These are phyloP conservation scores for Hypoxylon lienhwacheense DNA, from an alignment of 495 filamentous ascomycete species.

Conservation along the genomic window DNA sequence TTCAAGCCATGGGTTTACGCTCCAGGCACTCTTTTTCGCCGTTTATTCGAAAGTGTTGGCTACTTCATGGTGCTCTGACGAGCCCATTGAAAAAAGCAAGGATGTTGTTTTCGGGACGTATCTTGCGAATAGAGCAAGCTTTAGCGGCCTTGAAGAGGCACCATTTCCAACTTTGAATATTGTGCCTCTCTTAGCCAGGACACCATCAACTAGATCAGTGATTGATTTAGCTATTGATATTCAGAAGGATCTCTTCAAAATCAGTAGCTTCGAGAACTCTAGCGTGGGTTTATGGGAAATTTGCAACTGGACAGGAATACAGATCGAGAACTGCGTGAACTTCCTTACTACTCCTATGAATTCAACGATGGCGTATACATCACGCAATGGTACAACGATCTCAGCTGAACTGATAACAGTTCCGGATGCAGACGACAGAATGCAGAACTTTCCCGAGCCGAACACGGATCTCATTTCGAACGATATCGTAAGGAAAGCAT, in stretches of 20 bases:
- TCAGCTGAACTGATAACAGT: not conserved
- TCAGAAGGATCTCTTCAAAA: constrained; percentile 46
- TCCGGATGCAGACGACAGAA: not conserved
- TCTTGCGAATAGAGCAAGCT: constrained; percentile 45
- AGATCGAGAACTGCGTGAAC: constrained; percentile 58
- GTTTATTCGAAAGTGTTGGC: constrained; percentile 40
- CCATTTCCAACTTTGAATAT: constrained; percentile 47
- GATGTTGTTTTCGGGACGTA: constrained; percentile 50
- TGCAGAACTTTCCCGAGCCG: constrained; percentile 4
- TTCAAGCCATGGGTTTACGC: constrained; percentile 37
- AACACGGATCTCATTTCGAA: constrained; percentile 6
- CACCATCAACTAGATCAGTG: constrained; percentile 2
- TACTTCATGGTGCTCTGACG: not conserved
- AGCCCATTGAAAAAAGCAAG: not conserved
- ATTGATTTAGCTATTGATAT: constrained; percentile 38
- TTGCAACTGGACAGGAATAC: constrained; percentile 50
- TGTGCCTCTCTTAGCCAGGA: constrained; percentile 43
- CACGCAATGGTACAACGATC: constrained; percentile 17
- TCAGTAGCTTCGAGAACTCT: constrained; percentile 39
- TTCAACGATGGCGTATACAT: constrained; percentile 8
- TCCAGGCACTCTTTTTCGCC: constrained; percentile 51
- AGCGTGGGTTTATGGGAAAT: constrained; percentile 54
- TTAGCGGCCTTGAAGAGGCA: constrained; percentile 16
- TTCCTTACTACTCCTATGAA: constrained; percentile 49
- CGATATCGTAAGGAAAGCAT: constrained; percentile 38